A percentile compares a stretch with the other conserved stretches of the same genome.
phyloP scores from a whole-genome alignment of 805 yeast species.

The Candida alai region DNA sequence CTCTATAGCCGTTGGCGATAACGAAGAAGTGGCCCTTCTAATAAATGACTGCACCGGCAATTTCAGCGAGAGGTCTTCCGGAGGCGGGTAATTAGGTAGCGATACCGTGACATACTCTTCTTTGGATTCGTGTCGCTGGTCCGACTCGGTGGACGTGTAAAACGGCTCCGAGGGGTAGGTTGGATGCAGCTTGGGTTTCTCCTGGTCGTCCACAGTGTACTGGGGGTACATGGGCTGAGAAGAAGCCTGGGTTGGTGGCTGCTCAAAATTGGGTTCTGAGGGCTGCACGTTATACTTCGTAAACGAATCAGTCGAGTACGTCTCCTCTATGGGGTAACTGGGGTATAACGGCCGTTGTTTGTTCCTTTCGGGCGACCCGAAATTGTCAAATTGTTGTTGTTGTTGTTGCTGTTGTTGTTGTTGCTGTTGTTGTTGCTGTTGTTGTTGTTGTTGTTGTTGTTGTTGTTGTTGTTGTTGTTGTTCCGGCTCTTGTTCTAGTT shows the following conservation, averaged over 20 bases:
- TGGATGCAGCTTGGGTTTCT: slow-evolving; percentile 1
- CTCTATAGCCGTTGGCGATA: slow-evolving; percentile 11
- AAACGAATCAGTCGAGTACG: slow-evolving; percentile 7
- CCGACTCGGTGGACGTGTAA: no score
- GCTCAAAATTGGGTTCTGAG: neutral
- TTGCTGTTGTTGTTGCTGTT: neutral
- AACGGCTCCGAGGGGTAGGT: slow-evolving; percentile 4
- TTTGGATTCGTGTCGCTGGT: neutral
- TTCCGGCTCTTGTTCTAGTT: neutral
- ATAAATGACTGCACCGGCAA: slow-evolving; percentile 3
- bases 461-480: slow-evolving; percentile 1
- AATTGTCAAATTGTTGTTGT: slow-evolving; percentile 1
- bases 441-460: neutral
- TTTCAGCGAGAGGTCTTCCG: slow-evolving; percentile 9
- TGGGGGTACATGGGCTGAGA: slow-evolving; percentile 1
- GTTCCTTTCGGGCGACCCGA: neutral
- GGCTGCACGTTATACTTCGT: slow-evolving; percentile 1
- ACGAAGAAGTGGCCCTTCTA: slow-evolving; percentile 10
- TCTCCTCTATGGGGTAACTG: slow-evolving; percentile 1
- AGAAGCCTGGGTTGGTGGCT: slow-evolving; percentile 9
- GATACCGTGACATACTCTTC: slow-evolving; percentile 6
- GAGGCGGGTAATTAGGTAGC: slow-evolving; percentile 7
- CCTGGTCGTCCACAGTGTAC: neutral
- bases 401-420: slow-evolving; percentile 1
- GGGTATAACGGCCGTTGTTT: no score